Evolutionary conservation across 1,139 yeast genomes (phyloP), one percentile per base, ranked within the genome.

Genomic region (Lodderomyces orthopsilosis): DNA sequence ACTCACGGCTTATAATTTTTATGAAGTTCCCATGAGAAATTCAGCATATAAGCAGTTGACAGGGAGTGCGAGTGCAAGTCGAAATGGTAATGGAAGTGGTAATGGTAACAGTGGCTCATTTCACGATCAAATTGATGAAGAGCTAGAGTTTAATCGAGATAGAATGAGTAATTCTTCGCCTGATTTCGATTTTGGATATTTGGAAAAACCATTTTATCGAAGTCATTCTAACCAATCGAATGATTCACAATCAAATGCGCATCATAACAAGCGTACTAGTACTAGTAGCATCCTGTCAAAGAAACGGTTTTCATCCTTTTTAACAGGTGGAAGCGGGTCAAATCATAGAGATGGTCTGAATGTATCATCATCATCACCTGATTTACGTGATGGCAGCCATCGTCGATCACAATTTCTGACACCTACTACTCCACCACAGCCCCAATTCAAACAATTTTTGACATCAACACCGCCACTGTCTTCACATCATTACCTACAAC

Each of bases 1-100:
- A 13, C 55, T 70, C 7, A 43, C 47, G 13, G 76, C 75, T 6
- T 70, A 68, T 52, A 64, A 65, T 43, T 63, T 70, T 24, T 63
- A 62, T 43, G 72, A 68, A 9, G 43, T 57, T 12, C 65, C 67
- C 5, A 19, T 26, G 13, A 38, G 35, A 15, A 9, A 6, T 15
- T 15, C 34, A 12, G 6, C 34, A 4, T 30, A 15, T 9, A 30
- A 17, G 19, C 34, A 30, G 19, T 30, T 27, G 15, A 27, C 32
- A 21, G 27, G n/a, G n/a, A 12, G n/a, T 10, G 27, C n/a, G n/a
- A 12, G n/a, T 10, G 27, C n/a, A 8, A 24, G 9, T 12, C 10
- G 27, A 6, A 24, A 24, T 10, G 27, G 27, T 12, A 24, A 24
- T 30, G n/a, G 34, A 2, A 30, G 15, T 27, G 32, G 17, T 15